These are phyloP conservation scores for Epichloe brachyelytri DNA, from an alignment of 2,329 filamentous ascomycete genomes.

Conservation along the genomic window DNA sequence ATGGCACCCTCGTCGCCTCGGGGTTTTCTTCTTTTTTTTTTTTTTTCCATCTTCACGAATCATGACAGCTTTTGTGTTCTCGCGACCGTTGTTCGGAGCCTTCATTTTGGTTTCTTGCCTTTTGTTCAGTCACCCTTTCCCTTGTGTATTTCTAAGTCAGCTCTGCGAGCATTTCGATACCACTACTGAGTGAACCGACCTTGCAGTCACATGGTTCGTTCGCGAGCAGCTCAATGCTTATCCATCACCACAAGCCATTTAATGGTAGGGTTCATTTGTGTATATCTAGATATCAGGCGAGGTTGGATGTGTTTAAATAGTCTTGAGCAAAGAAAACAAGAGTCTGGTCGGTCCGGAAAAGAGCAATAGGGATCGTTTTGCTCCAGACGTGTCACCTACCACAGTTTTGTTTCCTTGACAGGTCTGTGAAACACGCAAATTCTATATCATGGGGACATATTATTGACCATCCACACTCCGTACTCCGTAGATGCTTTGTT, in stretches of 20 bases:
- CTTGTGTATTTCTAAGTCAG: not conserved
- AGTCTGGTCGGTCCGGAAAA: not conserved
- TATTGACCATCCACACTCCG: not conserved
- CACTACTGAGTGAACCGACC: not conserved
- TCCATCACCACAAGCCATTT: not conserved
- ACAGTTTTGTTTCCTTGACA: not conserved
- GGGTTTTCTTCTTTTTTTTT: not conserved
- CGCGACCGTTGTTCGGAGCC: not conserved
- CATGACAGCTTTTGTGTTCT: not conserved
- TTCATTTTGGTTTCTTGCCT: not conserved
- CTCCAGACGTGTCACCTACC: not conserved
- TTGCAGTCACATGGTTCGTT: not conserved
- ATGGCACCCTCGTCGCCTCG: not conserved
- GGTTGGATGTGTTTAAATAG: not conserved
- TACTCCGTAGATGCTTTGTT: too few relatives aligned
- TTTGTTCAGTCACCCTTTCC: not conserved
- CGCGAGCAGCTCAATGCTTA: not conserved
- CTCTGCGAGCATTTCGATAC: not conserved
- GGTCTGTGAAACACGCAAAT: not conserved
- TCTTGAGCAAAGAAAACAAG: not conserved
- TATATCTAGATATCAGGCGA: constrained; percentile 1
- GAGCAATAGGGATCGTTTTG: not conserved
- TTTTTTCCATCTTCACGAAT: not conserved
- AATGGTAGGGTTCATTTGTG: not conserved
- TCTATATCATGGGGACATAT: not conserved